These are phyloP conservation scores for Dictyostelium brefeldianum DNA, from an alignment of 78 protist genomes.

Conservation along the genomic window DNA sequence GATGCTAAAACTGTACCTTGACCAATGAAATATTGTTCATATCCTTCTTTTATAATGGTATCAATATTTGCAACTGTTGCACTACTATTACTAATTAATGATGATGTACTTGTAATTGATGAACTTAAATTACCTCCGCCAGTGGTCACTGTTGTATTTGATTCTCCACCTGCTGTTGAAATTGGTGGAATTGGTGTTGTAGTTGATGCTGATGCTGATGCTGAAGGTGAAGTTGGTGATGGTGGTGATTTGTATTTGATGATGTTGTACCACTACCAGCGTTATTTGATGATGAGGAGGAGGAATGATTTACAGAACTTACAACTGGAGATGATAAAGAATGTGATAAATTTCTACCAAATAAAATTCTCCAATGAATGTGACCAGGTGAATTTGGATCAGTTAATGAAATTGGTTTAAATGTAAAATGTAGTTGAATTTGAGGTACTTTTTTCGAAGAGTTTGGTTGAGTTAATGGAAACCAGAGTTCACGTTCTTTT, in stretches of 20 bases:
- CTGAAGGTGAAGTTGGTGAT: conserved; percentile 7
- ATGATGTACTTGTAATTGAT: neutral
- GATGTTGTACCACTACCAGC: conserved; percentile 1
- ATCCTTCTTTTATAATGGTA: conserved; percentile 1
- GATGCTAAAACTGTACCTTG: conserved; percentile 45
- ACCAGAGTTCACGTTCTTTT: conserved; percentile 70
- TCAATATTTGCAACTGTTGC: neutral
- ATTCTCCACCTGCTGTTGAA: neutral
- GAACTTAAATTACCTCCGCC: neutral
- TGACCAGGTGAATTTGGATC: conserved; percentile 59
- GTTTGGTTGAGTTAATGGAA: conserved; percentile 28
- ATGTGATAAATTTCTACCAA: conserved; percentile 60
- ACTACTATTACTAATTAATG: neutral
- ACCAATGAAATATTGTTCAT: conserved; percentile 42
- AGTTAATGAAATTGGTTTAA: conserved; percentile 65
- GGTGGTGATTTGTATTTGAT: conserved; percentile 17
- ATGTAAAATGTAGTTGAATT: conserved; percentile 47
- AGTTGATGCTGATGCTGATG: neutral
- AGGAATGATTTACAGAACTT: neutral
- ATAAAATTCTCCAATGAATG: conserved; percentile 47
- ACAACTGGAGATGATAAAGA: conserved; percentile 1
- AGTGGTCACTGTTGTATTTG: neutral
- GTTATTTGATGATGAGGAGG: neutral
- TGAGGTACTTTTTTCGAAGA: conserved; percentile 66
- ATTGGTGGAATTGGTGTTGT: neutral